Percentiles rank a stretch among this genome's conserved stretches.
Evolutionary conservation across 352 stramenopile genomes (phyloP).

Genomic region (Phytophthora citrophthora): DNA sequence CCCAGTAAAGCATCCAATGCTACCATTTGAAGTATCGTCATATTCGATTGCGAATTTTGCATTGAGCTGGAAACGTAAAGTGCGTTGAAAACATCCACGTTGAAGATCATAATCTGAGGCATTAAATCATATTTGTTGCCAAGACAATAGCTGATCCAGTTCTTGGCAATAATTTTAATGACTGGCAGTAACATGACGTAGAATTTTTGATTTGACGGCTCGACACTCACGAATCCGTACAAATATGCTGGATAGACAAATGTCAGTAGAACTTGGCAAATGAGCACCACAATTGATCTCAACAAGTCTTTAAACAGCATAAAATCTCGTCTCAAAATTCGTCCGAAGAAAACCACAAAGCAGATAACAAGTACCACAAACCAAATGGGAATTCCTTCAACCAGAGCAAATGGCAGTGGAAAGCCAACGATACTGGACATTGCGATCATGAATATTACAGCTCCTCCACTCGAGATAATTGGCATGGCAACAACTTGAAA

Average conservation of each 20-base stretch:
- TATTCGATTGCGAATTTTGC: constrained; percentile 42
- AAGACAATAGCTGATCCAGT: constrained; percentile 39
- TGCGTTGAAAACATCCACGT: constrained; percentile 60
- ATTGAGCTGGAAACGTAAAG: constrained; percentile 54
- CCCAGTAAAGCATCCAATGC: constrained; percentile 42
- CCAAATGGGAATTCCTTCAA: constrained; percentile 6
- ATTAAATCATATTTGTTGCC: constrained; percentile 37
- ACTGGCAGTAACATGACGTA: constrained; percentile 26
- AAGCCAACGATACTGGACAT: constrained; percentile 8
- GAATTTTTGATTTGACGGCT: constrained; percentile 34
- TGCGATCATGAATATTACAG: not conserved
- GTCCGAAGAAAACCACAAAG: constrained; percentile 13
- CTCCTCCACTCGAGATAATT: constrained; percentile 7
- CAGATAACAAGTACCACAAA: constrained; percentile 6
- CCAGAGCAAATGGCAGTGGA: constrained; percentile 5
- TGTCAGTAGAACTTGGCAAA: constrained; percentile 34
- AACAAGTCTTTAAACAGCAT: constrained; percentile 7
- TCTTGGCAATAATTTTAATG: constrained; percentile 48
- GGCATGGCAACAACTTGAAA: constrained; percentile 9
- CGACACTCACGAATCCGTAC: constrained; percentile 29
- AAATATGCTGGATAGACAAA: constrained; percentile 27
- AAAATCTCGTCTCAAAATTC: constrained; percentile 4
- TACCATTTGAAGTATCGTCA: constrained; percentile 21
- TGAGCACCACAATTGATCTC: constrained; percentile 19
- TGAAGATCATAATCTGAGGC: constrained; percentile 58